Base-by-base conservation (phyloP, 192 early-diverging fungal genomes). In the Radiomyces spectabilis region DNA sequence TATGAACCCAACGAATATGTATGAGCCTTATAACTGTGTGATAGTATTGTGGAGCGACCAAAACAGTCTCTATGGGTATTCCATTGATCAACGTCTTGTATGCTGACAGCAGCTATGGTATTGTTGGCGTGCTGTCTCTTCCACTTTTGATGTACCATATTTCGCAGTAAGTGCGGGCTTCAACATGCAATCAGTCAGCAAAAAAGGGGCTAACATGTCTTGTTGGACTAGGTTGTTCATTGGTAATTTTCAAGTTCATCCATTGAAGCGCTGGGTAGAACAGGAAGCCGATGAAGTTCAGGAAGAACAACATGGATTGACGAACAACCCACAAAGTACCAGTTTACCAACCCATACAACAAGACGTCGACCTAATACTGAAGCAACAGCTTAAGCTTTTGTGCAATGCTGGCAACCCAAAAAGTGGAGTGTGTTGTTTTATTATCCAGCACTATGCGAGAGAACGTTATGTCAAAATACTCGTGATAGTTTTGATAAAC, bases 81-180 rank as follows among this genome's bases (percentile, higher is more conserved):
- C 81, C 81, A 0, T 68, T 86, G 59, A 85, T 85, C 67, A 82
- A 84, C 50, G 73, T 84, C 19, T 68, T 85, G 41, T 84, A 80
- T 35, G 26, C 81, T 65, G 40, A 50, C 44, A 60, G 59, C 53
- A 61, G 57, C 27, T 43, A 39, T 41, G 60, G 43, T 34, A 45
- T 62, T n/a, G 53, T 62, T 1, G 84, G 84, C 16, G 59, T 85
- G 26, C 56, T 82, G 27, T 69, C 73, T 5, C 58, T 77, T 1
- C 84, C 84, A 3, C 60, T 83, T 22, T 60, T 85, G 29, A 64
- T 83, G 53, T 85, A 85, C 51, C 84, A 85, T 58, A 62, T 62
- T 41, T 62, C 39, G 1, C 60, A 62, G 60, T 62, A 55, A 62
- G 44, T 27, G 24, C 5, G 12, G 8, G 5, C 19, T 42, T 42